A percentile compares a stretch with the other conserved stretches of the same genome.
Evolutionary conservation across 2,329 filamentous ascomycete genomes (phyloP).

Genomic region (Sclerotinia trifoliorum): DNA sequence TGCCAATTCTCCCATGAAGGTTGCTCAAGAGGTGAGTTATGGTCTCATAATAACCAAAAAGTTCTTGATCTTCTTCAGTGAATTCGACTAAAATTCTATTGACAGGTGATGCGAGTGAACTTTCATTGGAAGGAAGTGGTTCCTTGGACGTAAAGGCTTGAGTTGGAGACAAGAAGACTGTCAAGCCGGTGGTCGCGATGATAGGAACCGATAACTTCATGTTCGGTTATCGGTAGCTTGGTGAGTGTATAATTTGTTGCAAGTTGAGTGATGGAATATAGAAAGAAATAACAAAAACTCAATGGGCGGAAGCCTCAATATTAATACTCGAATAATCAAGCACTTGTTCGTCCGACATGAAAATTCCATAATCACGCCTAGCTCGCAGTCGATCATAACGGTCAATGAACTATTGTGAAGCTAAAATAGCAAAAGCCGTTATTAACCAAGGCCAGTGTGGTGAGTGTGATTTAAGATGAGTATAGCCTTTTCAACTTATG

Average conservation of each 20-base stretch:
- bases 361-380: not conserved
- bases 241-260: not conserved
- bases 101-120: not conserved
- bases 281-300: not conserved
- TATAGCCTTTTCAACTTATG: too few species aligned
- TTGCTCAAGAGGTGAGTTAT: conserved; percentile 16
- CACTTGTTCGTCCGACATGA: not conserved
- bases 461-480: not conserved
- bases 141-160: not conserved
- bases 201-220: not conserved
- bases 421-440: not conserved
- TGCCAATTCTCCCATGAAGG: conserved; percentile 21
- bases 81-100: not conserved
- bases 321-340: not conserved
- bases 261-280: not conserved
- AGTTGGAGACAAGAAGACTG: not conserved
- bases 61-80: not conserved
- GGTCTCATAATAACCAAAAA: conserved; percentile 12
- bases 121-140: not conserved
- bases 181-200: not conserved
- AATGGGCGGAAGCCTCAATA: not conserved
- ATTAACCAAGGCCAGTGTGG: not conserved
- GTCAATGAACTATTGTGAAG: not conserved
- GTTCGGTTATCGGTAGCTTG: not conserved
- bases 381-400: not conserved